These are phyloP conservation scores for Rubia peregrina DNA, from an alignment of 305 asterid species.

Conservation along the genomic window DNA sequence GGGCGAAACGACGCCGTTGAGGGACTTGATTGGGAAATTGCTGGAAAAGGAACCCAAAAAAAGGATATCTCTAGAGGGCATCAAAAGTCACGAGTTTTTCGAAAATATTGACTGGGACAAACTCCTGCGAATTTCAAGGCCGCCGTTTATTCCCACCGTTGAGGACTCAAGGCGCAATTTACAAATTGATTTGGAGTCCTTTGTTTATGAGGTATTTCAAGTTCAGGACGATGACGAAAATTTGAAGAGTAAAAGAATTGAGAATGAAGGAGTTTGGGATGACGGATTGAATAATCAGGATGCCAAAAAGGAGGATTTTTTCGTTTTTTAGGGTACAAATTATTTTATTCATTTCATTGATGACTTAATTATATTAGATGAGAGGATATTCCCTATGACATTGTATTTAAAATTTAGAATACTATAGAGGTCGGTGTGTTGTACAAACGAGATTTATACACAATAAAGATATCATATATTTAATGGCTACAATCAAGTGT, in stretches of 20 bases:
- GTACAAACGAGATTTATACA: not conserved
- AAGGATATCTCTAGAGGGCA: slow-evolving; percentile 44
- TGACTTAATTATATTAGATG: not conserved
- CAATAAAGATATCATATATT: not conserved
- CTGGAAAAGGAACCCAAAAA: slow-evolving; percentile 66
- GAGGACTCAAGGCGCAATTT: slow-evolving; percentile 44
- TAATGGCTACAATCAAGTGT: not conserved
- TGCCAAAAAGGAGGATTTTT: slow-evolving; percentile 40
- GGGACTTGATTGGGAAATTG: slow-evolving; percentile 64
- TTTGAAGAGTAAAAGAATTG: slow-evolving; percentile 7
- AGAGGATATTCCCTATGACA: not conserved
- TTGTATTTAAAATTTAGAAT: not conserved
- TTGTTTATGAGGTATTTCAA: slow-evolving; percentile 52
- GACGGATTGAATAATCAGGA: slow-evolving; percentile 38
- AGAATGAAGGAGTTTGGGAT: slow-evolving; percentile 31
- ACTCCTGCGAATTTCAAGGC: slow-evolving; percentile 56
- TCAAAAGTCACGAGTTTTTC: slow-evolving; percentile 59
- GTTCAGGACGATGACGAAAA: slow-evolving; percentile 24
- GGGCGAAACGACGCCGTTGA: slow-evolving; percentile 69
- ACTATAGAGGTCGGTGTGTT: not conserved
- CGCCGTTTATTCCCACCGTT: slow-evolving; percentile 70
- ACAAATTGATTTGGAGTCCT: slow-evolving; percentile 61
- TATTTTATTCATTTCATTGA: not conserved
- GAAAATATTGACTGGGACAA: slow-evolving; percentile 57
- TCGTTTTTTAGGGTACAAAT: slow-evolving; percentile 27